Percentiles rank a stretch among this genome's conserved stretches.
Evolutionary conservation across 1,139 yeast species (phyloP).

Genomic region (Yamadazyma trypodendri): DNA sequence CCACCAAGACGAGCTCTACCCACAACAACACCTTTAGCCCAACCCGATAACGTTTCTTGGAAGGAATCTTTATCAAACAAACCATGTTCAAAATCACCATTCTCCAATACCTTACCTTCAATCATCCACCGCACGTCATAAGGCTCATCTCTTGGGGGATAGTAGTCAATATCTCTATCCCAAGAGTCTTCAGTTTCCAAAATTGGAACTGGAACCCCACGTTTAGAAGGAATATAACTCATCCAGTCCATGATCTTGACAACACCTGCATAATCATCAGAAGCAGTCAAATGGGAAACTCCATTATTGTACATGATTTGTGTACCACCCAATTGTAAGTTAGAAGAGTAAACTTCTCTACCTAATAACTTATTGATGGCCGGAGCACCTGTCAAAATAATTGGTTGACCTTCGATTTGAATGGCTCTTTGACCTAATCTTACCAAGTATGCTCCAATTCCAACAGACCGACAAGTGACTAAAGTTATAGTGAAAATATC

Average conservation of each 20-base stretch:
- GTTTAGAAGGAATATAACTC: conserved; percentile 90
- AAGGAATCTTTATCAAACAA: conserved; percentile 88
- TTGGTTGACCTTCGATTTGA: conserved; percentile 98
- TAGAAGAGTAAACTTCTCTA: conserved; percentile 94
- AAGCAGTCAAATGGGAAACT: conserved; percentile 94
- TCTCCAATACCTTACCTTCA: conserved; percentile 70
- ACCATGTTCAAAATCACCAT: conserved; percentile 77
- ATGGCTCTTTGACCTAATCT: conserved; percentile 98
- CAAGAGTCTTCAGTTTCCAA: conserved; percentile 78
- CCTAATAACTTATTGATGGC: conserved; percentile 96
- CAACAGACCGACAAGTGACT: conserved; percentile 98
- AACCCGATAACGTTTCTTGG: conserved; percentile 96
- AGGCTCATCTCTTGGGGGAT: conserved; percentile 68
- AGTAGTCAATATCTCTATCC: conserved; percentile 89
- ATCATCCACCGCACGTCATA: conserved; percentile 97
- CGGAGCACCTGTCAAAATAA: conserved; percentile 97
- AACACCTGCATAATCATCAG: conserved; percentile 95
- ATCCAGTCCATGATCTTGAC: conserved; percentile 93
- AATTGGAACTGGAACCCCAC: conserved; percentile 89
- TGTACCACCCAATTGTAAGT: conserved; percentile 97
- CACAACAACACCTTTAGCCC: conserved; percentile 98
- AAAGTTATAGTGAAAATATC: conserved; percentile 94
- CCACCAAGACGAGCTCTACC: conserved; percentile 99
- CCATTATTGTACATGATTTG: conserved; percentile 98
- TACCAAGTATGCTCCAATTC: conserved; percentile 98